phyloP scores from a whole-genome alignment of 306 rosid genomes.

The Trifolium subterraneum region DNA sequence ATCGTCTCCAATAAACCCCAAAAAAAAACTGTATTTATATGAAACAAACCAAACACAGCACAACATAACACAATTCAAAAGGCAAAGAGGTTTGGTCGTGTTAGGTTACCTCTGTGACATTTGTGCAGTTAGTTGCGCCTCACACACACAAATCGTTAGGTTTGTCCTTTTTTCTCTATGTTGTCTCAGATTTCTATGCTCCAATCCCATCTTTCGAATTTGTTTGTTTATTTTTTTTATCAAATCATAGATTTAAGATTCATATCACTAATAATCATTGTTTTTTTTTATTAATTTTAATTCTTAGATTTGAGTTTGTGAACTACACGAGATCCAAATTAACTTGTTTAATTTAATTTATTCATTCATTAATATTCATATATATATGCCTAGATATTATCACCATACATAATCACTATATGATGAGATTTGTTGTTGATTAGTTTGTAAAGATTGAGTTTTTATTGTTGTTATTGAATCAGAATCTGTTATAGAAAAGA shows the following conservation, averaged over 20 bases:
- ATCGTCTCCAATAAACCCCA: neutral
- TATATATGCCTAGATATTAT: neutral
- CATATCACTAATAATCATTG: neutral
- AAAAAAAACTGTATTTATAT: slow-evolving; percentile 2
- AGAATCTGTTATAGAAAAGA: neutral
- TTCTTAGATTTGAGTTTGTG: slow-evolving; percentile 16
- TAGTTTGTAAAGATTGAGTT: neutral
- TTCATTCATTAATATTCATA: neutral
- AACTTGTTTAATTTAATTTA: neutral
- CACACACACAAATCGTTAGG: neutral
- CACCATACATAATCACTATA: neutral
- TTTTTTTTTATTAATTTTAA: neutral
- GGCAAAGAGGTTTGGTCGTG: neutral
- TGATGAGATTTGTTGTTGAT: neutral
- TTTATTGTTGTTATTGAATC: slow-evolving; percentile 17
- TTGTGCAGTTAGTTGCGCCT: slow-evolving; percentile 36
- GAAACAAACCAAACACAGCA: neutral
- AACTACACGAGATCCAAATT: neutral
- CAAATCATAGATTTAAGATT: neutral
- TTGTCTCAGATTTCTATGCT: neutral
- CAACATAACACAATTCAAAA: slow-evolving; percentile 9
- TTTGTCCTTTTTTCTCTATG: neutral
- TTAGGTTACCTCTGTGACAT: slow-evolving; percentile 38
- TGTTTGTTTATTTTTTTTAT: neutral
- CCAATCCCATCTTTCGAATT: neutral